Conservation (phyloP, 257 asterid genomes). For the Leptodermis oblonga region DNA sequence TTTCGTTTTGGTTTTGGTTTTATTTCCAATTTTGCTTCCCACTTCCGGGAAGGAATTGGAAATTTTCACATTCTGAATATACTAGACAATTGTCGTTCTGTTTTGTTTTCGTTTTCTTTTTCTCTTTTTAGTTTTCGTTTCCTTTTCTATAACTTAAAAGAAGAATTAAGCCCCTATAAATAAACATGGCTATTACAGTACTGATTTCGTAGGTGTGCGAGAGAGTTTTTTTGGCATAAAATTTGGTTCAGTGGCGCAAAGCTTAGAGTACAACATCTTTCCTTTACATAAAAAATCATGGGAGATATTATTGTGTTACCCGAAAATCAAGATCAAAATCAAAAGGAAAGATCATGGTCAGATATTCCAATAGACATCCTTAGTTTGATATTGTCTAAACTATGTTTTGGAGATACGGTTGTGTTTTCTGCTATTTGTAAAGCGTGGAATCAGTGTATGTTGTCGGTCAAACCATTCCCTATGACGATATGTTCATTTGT, state of each 20-base stretch:
- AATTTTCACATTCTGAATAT: no score
- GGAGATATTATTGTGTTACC: background rate
- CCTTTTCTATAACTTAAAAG: background rate
- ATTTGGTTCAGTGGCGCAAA: no score
- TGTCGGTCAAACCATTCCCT: background rate
- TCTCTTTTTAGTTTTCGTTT: no score
- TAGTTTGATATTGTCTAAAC: background rate
- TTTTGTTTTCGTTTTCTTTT: no score
- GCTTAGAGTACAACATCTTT: background rate
- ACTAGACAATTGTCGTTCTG: no score
- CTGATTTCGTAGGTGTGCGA: no score
- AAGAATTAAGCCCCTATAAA: no score
- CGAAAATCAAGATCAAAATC: background rate
- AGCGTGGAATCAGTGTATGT: background rate
- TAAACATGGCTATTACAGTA: no score
- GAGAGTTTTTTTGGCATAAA: no score
- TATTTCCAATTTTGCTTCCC: no score
- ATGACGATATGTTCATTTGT: background rate
- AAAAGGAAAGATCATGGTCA: background rate
- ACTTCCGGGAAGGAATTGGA: no score
- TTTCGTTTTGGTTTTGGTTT: no score
- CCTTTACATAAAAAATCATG: background rate
- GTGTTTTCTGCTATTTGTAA: background rate
- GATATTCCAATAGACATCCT: background rate
- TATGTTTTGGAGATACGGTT: background rate